Percentiles rank a stretch among this genome's conserved stretches.
These are phyloP conservation scores for Podila verticillata DNA, from an alignment of 192 early-diverging fungal genomes.

Conservation along the genomic window DNA sequence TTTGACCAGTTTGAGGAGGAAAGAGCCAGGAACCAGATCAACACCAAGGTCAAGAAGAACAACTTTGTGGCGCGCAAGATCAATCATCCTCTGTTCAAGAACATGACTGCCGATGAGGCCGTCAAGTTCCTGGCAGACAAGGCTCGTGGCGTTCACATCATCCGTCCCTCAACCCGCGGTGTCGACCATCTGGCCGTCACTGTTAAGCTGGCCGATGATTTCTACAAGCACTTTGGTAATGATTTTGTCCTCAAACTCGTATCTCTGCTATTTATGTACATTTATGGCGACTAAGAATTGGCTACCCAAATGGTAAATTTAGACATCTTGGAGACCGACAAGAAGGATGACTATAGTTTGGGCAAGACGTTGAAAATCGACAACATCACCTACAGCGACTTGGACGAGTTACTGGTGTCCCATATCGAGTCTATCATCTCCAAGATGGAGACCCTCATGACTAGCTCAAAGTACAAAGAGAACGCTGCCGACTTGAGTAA, in stretches of 20 bases:
- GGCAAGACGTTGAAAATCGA: conserved; percentile 77
- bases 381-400: conserved; percentile 76
- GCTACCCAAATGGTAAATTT: no score
- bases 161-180: conserved; percentile 92
- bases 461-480: conserved; percentile 83
- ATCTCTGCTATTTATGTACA: neutral
- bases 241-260: neutral
- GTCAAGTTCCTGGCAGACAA: conserved; percentile 74
- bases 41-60: conserved; percentile 32
- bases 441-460: conserved; percentile 74
- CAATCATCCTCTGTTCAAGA: conserved; percentile 87
- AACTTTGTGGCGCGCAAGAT: conserved; percentile 65
- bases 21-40: conserved; percentile 29
- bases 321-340: conserved; percentile 78
- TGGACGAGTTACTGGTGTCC: conserved; percentile 91
- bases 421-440: conserved; percentile 87
- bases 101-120: conserved; percentile 76
- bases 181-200: conserved; percentile 90
- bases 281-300: neutral
- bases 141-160: conserved; percentile 80
- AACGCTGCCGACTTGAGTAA: conserved; percentile 67
- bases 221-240: conserved; percentile 89
- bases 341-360: conserved; percentile 76
- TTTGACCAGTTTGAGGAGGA: conserved; percentile 56
- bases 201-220: conserved; percentile 88